Evolutionary conservation across 2,329 filamentous ascomycete genomes (phyloP).

Genomic region (Verticillium zaregamsianum): DNA sequence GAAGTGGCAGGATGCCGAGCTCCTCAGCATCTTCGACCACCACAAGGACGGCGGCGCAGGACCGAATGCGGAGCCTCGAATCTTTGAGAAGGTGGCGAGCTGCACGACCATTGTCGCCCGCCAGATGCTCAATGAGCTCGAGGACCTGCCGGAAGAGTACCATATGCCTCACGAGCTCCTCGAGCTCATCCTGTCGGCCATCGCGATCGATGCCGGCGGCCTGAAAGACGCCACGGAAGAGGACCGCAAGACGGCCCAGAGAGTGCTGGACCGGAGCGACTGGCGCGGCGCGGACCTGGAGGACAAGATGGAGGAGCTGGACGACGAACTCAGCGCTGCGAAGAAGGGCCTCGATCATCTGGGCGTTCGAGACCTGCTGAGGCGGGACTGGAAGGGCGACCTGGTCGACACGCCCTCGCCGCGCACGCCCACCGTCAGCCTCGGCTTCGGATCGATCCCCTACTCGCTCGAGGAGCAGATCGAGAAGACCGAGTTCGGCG

Average conservation of each 20-base stretch:
- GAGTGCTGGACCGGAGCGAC: constrained; percentile 35
- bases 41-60: constrained; percentile 37
- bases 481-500: constrained; percentile 37
- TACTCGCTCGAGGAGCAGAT: constrained; percentile 42
- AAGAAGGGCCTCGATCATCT: constrained; percentile 38
- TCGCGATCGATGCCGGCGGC: constrained; percentile 40
- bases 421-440: constrained; percentile 38
- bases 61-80: constrained; percentile 33
- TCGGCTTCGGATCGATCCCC: constrained; percentile 40
- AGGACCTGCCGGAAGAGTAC: constrained; percentile 36
- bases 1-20: constrained; percentile 36
- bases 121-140: constrained; percentile 41
- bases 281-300: constrained; percentile 33
- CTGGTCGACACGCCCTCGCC: constrained; percentile 40
- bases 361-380: constrained; percentile 36
- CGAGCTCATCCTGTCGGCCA: constrained; percentile 40
- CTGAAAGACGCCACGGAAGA: constrained; percentile 31
- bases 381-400: constrained; percentile 43
- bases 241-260: constrained; percentile 31
- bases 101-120: constrained; percentile 41
- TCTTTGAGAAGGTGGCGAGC: constrained; percentile 38
- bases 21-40: constrained; percentile 42
- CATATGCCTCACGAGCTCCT: constrained; percentile 43
- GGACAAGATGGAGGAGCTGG: constrained; percentile 35
- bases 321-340: constrained; percentile 31